Conservation (phyloP, 345 rosid genomes). For the Pelargonium nanum region DNA sequence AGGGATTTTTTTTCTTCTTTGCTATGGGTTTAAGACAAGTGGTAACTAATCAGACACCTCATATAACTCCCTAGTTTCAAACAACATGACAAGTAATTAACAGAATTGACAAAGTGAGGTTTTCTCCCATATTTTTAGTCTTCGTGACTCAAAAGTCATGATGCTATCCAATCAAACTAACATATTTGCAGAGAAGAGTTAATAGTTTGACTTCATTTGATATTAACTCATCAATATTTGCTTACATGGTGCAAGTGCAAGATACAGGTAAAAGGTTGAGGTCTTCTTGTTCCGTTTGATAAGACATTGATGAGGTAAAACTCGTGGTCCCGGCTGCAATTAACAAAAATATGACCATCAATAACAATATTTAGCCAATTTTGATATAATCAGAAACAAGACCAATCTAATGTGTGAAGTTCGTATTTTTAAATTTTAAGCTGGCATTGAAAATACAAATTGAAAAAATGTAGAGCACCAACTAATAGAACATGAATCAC, state of each 20-base stretch:
- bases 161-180: neutral
- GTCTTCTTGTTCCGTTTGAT: constrained; percentile 65
- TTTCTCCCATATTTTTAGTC: neutral
- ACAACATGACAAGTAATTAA: neutral
- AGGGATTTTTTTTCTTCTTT: neutral
- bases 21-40: neutral
- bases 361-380: neutral
- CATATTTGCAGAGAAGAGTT: neutral
- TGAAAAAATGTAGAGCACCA: neutral
- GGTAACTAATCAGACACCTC: neutral
- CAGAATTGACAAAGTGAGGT: neutral
- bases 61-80: neutral
- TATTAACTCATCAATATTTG: constrained; percentile 4
- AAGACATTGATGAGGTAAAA: constrained; percentile 58
- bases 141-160: neutral
- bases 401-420: neutral
- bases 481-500: neutral
- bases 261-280: constrained; percentile 65
- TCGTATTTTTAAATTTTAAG: neutral
- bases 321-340: constrained; percentile 75
- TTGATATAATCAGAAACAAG: neutral
- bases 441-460: neutral
- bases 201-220: neutral
- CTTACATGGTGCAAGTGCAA: constrained; percentile 70
- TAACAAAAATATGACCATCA: constrained; percentile 1